phyloP scores from a whole-genome alignment of 1,284 basidiomycete genomes.

The Puccinia horiana region DNA sequence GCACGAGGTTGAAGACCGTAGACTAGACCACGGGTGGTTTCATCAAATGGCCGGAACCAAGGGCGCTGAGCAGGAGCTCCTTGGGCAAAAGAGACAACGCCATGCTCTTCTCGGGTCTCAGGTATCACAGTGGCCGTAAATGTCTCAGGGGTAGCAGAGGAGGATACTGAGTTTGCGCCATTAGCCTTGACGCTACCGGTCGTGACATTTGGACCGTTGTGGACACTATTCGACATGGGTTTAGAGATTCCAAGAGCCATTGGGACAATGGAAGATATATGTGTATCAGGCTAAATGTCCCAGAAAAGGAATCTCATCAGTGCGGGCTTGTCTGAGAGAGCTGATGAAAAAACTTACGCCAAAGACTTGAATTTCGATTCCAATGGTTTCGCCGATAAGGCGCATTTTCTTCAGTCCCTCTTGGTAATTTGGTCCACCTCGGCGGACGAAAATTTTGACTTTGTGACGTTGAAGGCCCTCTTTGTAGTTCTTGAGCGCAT shows the following conservation, averaged over 20 bases:
- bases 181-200: slow-evolving; percentile 47
- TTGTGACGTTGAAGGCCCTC: slow-evolving; percentile 76
- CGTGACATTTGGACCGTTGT: slow-evolving; percentile 53
- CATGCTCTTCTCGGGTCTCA: slow-evolving; percentile 73
- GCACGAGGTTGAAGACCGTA: slow-evolving; percentile 98
- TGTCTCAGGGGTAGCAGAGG: slow-evolving; percentile 53
- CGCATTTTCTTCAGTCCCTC: slow-evolving; percentile 99
- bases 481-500: slow-evolving; percentile 92
- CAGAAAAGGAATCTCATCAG: background rate
- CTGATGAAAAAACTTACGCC: slow-evolving; percentile 12
- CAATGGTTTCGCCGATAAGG: slow-evolving; percentile 92
- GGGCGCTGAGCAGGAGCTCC: slow-evolving; percentile 65
- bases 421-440: slow-evolving; percentile 99
- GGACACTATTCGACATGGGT: slow-evolving; percentile 59
- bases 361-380: slow-evolving; percentile 79
- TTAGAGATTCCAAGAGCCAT: slow-evolving; percentile 81
- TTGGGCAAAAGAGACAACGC: slow-evolving; percentile 66
- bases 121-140: slow-evolving; percentile 58
- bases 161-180: background rate
- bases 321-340: background rate
- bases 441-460: slow-evolving; percentile 92
- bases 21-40: slow-evolving; percentile 87
- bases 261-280: slow-evolving; percentile 97
- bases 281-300: slow-evolving; percentile 95
- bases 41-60: slow-evolving; percentile 85